A percentile compares a stretch with the other conserved stretches of the same genome.
phyloP scores from a whole-genome alignment of 441 rosid species.

The Croton laevigatus region DNA sequence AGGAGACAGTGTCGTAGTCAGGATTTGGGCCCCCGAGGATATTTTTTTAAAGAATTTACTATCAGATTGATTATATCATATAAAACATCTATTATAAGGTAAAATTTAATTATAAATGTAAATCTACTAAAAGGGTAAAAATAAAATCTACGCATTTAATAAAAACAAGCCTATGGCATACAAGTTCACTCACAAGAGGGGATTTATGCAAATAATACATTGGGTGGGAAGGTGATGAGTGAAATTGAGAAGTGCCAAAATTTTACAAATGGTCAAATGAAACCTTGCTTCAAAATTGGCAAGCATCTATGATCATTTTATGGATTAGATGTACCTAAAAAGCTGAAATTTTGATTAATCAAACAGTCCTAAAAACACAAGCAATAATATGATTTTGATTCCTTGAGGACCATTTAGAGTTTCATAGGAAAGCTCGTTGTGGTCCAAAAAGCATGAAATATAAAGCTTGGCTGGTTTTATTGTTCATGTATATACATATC shows the following conservation, averaged over 20 bases:
- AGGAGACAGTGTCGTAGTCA: too few relatives aligned
- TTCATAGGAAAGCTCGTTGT: background rate
- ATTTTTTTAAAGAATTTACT: too few relatives aligned
- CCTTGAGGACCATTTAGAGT: background rate
- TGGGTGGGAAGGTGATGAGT: too few relatives aligned
- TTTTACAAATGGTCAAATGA: background rate
- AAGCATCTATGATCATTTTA: background rate
- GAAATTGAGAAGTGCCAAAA: background rate
- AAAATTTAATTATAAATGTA: too few relatives aligned
- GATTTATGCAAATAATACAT: too few relatives aligned
- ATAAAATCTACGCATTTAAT: too few relatives aligned
- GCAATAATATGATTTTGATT: background rate
- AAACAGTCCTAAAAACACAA: slow-evolving; percentile 2
- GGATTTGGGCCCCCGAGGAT: too few relatives aligned
- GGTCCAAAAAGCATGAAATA: slow-evolving; percentile 22
- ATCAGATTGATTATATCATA: too few relatives aligned
- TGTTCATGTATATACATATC: slow-evolving; percentile 4
- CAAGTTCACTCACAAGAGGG: too few relatives aligned
- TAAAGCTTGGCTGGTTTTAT: slow-evolving; percentile 18
- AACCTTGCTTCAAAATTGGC: slow-evolving; percentile 1
- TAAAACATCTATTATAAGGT: too few relatives aligned
- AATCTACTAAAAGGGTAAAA: too few relatives aligned
- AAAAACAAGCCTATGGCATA: too few relatives aligned
- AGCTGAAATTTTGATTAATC: slow-evolving; percentile 8
- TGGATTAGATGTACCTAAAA: background rate